Percentiles rank a stretch among this genome's conserved stretches.
phyloP scores from a whole-genome alignment of 495 filamentous ascomycete species.

The Lichenothelia convexa region DNA sequence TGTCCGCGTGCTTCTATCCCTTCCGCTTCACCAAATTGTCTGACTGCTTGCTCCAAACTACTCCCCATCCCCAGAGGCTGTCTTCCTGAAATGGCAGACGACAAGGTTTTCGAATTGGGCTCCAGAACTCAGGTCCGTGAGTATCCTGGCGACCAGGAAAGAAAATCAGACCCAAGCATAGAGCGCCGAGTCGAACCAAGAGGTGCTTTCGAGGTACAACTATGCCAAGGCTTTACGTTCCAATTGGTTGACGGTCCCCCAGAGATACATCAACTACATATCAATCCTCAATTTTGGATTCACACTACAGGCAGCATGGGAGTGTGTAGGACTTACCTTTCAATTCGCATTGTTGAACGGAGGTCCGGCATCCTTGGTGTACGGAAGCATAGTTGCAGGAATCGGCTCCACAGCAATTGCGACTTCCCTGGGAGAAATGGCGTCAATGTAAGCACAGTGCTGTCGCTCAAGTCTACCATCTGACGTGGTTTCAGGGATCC shows the following conservation, averaged over 20 bases:
- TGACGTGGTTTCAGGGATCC: constrained; percentile 7
- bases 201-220: neutral
- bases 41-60: too few species aligned
- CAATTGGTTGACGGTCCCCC: neutral
- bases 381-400: constrained; percentile 7
- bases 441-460: constrained; percentile 16
- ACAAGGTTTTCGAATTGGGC: neutral
- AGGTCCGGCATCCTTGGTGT: constrained; percentile 4
- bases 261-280: neutral
- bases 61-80: too few species aligned
- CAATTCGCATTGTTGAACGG: constrained; percentile 2
- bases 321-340: neutral
- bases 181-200: neutral
- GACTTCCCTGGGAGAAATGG: constrained; percentile 14
- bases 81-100: neutral
- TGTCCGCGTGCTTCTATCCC: too few species aligned
- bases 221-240: neutral
- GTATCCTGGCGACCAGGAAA: neutral
- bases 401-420: constrained; percentile 3
- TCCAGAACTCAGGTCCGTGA: neutral
- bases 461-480: neutral
- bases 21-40: too few species aligned
- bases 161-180: neutral
- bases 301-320: neutral
- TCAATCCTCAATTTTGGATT: neutral